These are phyloP conservation scores for Ascochyta pisi DNA, from an alignment of 2,329 filamentous ascomycete genomes.

Conservation along the genomic window DNA sequence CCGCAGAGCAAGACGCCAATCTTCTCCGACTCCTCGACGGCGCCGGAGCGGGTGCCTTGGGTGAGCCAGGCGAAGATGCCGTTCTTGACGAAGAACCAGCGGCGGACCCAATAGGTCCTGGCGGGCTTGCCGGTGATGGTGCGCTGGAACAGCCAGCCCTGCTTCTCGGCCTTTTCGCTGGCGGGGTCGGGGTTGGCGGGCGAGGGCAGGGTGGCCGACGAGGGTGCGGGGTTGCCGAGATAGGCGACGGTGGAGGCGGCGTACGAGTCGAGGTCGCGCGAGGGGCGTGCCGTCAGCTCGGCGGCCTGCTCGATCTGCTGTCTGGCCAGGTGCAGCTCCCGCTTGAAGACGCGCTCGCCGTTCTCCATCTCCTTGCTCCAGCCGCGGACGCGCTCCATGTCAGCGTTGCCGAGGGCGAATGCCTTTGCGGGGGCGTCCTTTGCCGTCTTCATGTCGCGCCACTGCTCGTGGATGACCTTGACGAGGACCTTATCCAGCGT, in stretches of 20 bases:
- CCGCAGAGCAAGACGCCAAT: constrained; percentile 95
- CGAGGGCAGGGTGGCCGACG: constrained; percentile 57
- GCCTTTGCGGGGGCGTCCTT: constrained; percentile 68
- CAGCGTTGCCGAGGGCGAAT: constrained; percentile 72
- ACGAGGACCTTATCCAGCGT: constrained; percentile 87
- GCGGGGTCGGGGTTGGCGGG: constrained; percentile 60
- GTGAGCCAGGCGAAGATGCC: constrained; percentile 96
- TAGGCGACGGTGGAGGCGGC: constrained; percentile 88
- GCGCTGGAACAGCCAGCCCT: constrained; percentile 90
- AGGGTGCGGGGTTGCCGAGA: constrained; percentile 68
- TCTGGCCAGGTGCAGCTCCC: constrained; percentile 79
- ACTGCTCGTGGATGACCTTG: constrained; percentile 82
- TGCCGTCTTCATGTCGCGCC: constrained; percentile 80
- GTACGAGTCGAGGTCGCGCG: constrained; percentile 92
- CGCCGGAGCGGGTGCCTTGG: constrained; percentile 77
- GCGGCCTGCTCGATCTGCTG: constrained; percentile 83
- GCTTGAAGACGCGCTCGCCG: constrained; percentile 81
- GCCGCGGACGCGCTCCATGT: constrained; percentile 89
- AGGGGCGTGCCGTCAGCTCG: constrained; percentile 75
- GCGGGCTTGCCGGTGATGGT: constrained; percentile 86
- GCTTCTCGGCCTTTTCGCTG: constrained; percentile 72
- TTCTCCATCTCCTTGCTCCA: constrained; percentile 96
- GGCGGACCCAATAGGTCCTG: constrained; percentile 83
- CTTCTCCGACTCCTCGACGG: constrained; percentile 94
- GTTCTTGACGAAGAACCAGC: constrained; percentile 96